Evolutionary conservation across 73 alveolate genomes (phyloP), one percentile per base, ranked within the genome.

Genomic region (Blepharisma stoltei): DNA sequence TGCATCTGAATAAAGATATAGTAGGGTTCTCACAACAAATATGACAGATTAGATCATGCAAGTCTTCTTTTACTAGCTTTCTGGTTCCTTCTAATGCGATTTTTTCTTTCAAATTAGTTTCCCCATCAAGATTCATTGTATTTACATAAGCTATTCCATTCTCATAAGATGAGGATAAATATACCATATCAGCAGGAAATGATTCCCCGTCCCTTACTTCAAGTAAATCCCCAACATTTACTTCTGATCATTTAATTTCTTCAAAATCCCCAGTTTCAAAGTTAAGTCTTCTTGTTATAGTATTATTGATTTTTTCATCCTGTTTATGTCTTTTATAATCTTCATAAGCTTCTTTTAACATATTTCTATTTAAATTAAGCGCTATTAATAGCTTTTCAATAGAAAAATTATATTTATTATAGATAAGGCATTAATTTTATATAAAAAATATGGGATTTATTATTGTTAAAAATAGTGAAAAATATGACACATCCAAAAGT

Each of bases 271-370:
- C 45, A 41, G 83, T 52, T 11, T 46, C 85, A 32, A 54, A 9
- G 41, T 86, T 38, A 20, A 82, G 41, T 18, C 38, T 73, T 32
- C 48, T 45, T 18, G 88, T 55, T 54, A 54, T 77, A 3, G 78
- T 6, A 60, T 86, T 86, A 77, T 90, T 90, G 21, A 81, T 77
- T 69, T 78, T 88, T 21, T 78, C 70, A 66, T 90, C 97, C 4
- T 88, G 79, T 44, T 70, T 81, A 71, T 84, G 88, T 55, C 97
- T 68, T 49, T 78, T 23, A 48, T 68, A 76, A 60, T 87, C 99
- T 89, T 96, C 99, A 23, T 83, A 78, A 23, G 93, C 96, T 81
- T 96, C 99, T 82, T 96, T 96, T 21, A 96, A 73, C 99, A 95
- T 95, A n/a, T n/a, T n/a, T n/a, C n/a, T n/a, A n/a, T n/a, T n/a